Conservation (phyloP, 352 stramenopile genomes). For the Phytophthora vignae region DNA sequence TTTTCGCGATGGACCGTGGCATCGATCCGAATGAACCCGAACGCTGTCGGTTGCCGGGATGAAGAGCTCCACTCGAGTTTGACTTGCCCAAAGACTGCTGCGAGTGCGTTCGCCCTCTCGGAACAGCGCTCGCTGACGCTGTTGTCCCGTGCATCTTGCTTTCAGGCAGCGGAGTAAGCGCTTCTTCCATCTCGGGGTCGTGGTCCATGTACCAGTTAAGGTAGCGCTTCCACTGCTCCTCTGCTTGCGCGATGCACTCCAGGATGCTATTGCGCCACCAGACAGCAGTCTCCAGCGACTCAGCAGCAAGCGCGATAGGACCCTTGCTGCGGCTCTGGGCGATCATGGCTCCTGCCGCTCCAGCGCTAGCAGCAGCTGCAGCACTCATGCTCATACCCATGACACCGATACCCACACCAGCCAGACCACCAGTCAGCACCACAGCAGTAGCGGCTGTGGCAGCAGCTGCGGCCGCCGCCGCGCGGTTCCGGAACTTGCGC, state of each 20-base stretch:
- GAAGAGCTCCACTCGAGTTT: conserved; percentile 13
- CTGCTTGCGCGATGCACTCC: conserved; percentile 84
- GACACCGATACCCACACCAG: conserved; percentile 81
- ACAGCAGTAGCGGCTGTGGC: conserved; percentile 82
- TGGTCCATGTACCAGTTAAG: conserved; percentile 90
- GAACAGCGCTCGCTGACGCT: conserved; percentile 1
- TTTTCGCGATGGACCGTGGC: conserved; percentile 83
- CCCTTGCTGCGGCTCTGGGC: conserved; percentile 75
- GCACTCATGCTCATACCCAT: conserved; percentile 86
- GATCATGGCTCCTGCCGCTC: conserved; percentile 74
- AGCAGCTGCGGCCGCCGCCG: conserved; percentile 69
- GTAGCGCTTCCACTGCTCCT: conserved; percentile 89
- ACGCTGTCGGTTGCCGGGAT: conserved; percentile 37
- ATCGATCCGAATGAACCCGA: conserved; percentile 77
- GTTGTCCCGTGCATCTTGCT: conserved; percentile 10
- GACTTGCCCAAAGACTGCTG: conserved; percentile 26
- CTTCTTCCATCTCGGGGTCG: conserved; percentile 57
- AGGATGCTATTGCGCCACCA: conserved; percentile 90
- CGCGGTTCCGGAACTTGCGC: conserved; percentile 69
- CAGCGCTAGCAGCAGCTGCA: conserved; percentile 75
- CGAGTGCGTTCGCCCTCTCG: conserved; percentile 24
- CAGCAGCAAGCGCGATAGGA: conserved; percentile 78
- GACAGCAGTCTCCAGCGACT: conserved; percentile 83
- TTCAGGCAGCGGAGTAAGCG: conserved; percentile 25
- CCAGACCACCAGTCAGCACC: conserved; percentile 79